Base-by-base conservation (phyloP, 768 basidiomycete species). In the Termitomyces titanicus region DNA sequence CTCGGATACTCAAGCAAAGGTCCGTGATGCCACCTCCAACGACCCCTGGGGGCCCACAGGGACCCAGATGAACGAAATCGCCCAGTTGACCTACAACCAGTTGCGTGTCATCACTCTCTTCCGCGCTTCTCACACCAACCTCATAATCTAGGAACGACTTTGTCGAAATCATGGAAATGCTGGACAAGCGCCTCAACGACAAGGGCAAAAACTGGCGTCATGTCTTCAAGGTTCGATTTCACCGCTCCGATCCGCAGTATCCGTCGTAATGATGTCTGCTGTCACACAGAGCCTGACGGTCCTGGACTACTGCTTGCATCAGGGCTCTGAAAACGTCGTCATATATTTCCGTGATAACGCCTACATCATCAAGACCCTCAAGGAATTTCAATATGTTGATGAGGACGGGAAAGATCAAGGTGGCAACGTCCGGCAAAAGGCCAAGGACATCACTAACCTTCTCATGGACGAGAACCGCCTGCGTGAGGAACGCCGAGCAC, bases 121-220 rank as follows among this genome's bases (percentile, higher is more conserved):
- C 52, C 20, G 29, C 9, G 22, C 43, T 37, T 20, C 40, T 58
- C 34, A 33, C 35, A 31, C 54, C 50, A 20, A 58, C 35, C 37
- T 45, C 17, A 12, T n/a, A 13, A 42, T 22, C 2, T 17, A 82
- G 94, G 72, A 89, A 86, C 56, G 95, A 98, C 65, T 99, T 99
- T 69, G 94, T 98, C 12, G 97, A 99, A 74, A 92, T 99, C 66
- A 98, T 99, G 94, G 97, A 99, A 77, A 97, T 98, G 93, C 80
- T 99, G 47, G 97, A 98, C 74, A 98, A 99, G 73, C 86, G 97
- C 49, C 75, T 99, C 58, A 94, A 94, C 63, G 97, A 99, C 76
- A 98, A 97, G 79, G 97, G 97, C 35, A 98, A 98, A 84, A 98
- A 98, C 65, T 99, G 97, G 97, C 83, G 96, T 50, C 97, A 99